phyloP scores from a whole-genome alignment of 2,329 filamentous ascomycete species.

The Endoconidiophora laricicola region DNA sequence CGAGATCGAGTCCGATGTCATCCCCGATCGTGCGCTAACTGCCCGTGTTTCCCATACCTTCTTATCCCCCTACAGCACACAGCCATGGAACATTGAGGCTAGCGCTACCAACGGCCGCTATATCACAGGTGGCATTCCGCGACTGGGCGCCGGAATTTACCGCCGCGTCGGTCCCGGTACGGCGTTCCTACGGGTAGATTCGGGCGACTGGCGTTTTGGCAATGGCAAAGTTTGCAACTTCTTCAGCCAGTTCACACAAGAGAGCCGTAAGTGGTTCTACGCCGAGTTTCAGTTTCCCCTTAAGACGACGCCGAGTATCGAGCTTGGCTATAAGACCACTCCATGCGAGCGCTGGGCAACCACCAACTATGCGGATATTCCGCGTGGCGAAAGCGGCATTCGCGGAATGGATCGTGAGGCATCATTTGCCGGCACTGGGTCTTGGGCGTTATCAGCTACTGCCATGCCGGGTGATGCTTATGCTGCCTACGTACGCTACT shows the following conservation, averaged over 20 bases:
- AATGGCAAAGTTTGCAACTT: constrained; percentile 19
- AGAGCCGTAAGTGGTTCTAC: constrained; percentile 19
- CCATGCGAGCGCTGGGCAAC: constrained; percentile 20
- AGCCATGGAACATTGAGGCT: constrained; percentile 23
- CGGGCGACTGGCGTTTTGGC: constrained; percentile 23
- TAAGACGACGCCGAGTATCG: constrained; percentile 22
- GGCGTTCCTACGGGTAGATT: constrained; percentile 25
- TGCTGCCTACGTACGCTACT: constrained; percentile 24
- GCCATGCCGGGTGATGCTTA: constrained; percentile 16
- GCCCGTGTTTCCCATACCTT: constrained; percentile 22
- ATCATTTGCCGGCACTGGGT: constrained; percentile 16
- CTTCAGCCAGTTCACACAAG: constrained; percentile 20
- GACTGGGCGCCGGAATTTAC: constrained; percentile 21
- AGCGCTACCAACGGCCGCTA: constrained; percentile 18
- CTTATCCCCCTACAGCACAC: constrained; percentile 16
- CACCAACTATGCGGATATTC: constrained; percentile 19
- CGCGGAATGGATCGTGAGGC: constrained; percentile 23
- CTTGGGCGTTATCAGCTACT: constrained; percentile 26
- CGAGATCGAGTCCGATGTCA: constrained; percentile 23
- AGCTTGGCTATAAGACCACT: constrained; percentile 25
- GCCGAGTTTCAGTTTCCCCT: constrained; percentile 17
- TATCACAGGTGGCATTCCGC: constrained; percentile 16
- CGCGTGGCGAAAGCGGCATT: constrained; percentile 21
- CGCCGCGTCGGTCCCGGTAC: constrained; percentile 21
- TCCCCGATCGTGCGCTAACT: constrained; percentile 24